phyloP scores from a whole-genome alignment of 176 grass and related monocot genomes.

The Eragrostis curvula region DNA sequence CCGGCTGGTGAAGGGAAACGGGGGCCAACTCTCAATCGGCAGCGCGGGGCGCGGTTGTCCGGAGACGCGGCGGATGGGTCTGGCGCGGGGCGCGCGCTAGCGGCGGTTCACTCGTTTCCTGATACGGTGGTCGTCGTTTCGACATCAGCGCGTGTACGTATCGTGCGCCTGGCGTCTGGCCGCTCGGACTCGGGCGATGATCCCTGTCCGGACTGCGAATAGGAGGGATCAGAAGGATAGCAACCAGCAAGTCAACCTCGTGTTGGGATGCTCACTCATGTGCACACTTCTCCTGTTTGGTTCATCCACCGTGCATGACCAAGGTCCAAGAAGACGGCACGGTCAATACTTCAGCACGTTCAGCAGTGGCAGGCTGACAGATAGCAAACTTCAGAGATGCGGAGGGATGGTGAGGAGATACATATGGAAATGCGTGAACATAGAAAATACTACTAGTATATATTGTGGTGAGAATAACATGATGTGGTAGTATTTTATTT shows the following conservation, averaged over 20 bases:
- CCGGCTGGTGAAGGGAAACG: background rate
- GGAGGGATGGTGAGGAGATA: background rate
- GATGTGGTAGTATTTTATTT: no score
- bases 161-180: background rate
- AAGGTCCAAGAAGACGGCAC: background rate
- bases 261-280: background rate
- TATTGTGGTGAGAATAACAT: no score
- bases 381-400: background rate
- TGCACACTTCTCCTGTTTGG: background rate
- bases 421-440: background rate
- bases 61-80: background rate
- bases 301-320: background rate
- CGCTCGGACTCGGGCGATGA: background rate
- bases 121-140: background rate
- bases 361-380: background rate
- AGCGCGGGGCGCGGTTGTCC: no score
- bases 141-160: background rate
- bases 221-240: no score
- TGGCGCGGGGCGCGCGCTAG: background rate
- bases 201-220: no score
- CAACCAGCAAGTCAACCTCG: no score
- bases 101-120: background rate
- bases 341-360: background rate
- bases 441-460: no score
- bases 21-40: slow-evolving; percentile 35